Evolutionary conservation across 441 rosid genomes (phyloP).

Genomic region (Bocquillonia castaneifolia): DNA sequence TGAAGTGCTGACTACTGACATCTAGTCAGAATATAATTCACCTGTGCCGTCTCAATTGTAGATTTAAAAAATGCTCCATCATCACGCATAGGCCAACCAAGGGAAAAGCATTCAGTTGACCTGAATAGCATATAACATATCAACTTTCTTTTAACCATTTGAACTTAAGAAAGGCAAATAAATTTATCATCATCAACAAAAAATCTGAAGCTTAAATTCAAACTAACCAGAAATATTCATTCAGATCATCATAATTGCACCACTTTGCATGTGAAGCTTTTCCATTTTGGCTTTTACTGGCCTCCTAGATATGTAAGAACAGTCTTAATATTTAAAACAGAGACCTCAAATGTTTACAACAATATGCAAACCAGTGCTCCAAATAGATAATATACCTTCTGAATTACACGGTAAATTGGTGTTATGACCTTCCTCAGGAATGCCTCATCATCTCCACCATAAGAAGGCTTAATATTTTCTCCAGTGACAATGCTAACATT

Average conservation of each 20-base stretch:
- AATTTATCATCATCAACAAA: constrained; percentile 6
- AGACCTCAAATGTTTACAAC: constrained; percentile 17
- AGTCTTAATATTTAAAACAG: constrained; percentile 25
- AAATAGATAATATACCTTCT: constrained; percentile 47
- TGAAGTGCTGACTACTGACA: constrained; percentile 10
- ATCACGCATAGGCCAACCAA: constrained; percentile 99
- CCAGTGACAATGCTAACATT: constrained; percentile 97
- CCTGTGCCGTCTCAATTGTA: constrained; percentile 54
- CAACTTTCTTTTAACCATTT: neutral
- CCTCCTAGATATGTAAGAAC: constrained; percentile 57
- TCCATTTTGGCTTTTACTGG: constrained; percentile 69
- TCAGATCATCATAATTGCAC: constrained; percentile 99
- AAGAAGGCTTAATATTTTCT: constrained; percentile 97
- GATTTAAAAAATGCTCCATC: constrained; percentile 93
- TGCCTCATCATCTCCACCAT: constrained; percentile 98
- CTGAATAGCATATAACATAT: constrained; percentile 34
- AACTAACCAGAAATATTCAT: constrained; percentile 93
- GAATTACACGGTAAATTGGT: constrained; percentile 81
- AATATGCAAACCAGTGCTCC: constrained; percentile 4
- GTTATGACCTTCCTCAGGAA: constrained; percentile 89
- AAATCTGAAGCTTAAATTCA: constrained; percentile 24
- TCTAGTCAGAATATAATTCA: constrained; percentile 23
- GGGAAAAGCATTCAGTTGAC: constrained; percentile 94
- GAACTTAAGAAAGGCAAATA: neutral
- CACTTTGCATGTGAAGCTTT: constrained; percentile 82